Evolutionary conservation across 2,329 filamentous ascomycete species (phyloP).

Genomic region (Aphanoascus verrucosus): DNA sequence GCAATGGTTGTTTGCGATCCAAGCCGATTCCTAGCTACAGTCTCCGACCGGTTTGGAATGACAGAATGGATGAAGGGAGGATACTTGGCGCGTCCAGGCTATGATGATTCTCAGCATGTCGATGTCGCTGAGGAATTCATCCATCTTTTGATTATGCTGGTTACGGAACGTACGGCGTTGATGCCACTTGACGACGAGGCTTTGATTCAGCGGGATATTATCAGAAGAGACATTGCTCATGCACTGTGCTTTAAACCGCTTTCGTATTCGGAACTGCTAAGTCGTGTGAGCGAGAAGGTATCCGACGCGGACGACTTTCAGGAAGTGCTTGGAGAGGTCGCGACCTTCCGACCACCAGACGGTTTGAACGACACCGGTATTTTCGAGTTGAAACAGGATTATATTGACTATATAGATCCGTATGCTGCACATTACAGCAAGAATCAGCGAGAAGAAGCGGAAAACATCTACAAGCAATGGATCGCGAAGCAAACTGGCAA

Average conservation of each 20-base stretch:
- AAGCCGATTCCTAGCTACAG: constrained; percentile 71
- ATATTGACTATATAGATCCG: constrained; percentile 79
- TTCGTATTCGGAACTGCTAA: constrained; percentile 83
- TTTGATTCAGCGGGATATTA: constrained; percentile 53
- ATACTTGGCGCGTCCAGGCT: constrained; percentile 62
- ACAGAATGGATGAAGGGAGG: constrained; percentile 75
- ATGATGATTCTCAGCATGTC: constrained; percentile 78
- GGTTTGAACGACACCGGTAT: constrained; percentile 86
- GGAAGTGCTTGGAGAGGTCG: constrained; percentile 72
- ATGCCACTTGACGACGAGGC: constrained; percentile 29
- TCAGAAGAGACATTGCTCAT: constrained; percentile 84
- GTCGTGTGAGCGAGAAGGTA: constrained; percentile 76
- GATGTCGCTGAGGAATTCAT: constrained; percentile 95
- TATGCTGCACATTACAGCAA: constrained; percentile 95
- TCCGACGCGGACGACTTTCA: constrained; percentile 84
- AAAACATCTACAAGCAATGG: constrained; percentile 75
- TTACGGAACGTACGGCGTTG: constrained; percentile 79
- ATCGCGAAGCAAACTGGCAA: constrained; percentile 82
- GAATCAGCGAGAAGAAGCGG: constrained; percentile 92
- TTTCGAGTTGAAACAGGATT: constrained; percentile 81
- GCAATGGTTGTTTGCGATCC: constrained; percentile 79
- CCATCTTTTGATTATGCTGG: constrained; percentile 77
- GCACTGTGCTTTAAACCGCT: constrained; percentile 93
- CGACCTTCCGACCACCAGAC: constrained; percentile 79
- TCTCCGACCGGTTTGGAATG: constrained; percentile 86